These are phyloP conservation scores for Euphorbia tirucalli DNA, from an alignment of 345 rosid species.

Conservation along the genomic window DNA sequence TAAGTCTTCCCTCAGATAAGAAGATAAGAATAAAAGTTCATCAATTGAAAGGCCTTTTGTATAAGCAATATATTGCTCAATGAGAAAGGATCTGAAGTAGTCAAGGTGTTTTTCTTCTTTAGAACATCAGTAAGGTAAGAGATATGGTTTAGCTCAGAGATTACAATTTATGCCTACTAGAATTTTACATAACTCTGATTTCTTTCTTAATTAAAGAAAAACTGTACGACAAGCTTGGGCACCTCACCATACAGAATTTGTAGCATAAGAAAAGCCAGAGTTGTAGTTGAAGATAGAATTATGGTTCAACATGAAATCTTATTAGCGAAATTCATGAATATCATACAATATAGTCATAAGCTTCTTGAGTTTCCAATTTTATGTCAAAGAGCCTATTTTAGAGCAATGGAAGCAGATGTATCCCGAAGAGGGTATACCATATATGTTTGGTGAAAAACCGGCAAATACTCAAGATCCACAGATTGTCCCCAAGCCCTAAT, in stretches of 20 bases:
- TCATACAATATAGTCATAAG: background rate
- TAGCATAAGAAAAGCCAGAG: background rate
- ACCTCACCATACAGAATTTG: background rate
- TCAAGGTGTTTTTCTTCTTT: background rate
- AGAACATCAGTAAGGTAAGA: background rate
- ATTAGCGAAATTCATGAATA: background rate
- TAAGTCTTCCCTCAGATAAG: background rate
- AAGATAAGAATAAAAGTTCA: constrained; percentile 8
- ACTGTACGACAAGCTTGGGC: background rate
- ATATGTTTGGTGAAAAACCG: constrained; percentile 75
- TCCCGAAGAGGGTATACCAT: constrained; percentile 33
- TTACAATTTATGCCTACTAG: background rate
- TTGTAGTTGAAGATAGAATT: background rate
- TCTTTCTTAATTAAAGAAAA: background rate
- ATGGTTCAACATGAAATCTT: background rate
- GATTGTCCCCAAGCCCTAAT: constrained; percentile 84
- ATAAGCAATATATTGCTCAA: background rate
- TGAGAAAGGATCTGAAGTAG: background rate
- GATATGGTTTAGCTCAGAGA: background rate
- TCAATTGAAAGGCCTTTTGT: background rate
- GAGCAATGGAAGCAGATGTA: background rate
- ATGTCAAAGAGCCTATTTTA: background rate
- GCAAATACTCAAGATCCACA: constrained; percentile 68
- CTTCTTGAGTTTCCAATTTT: background rate
- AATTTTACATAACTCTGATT: background rate